These are phyloP conservation scores for Thermochaetoides thermophila DNA, from an alignment of 495 filamentous ascomycete genomes.

Conservation along the genomic window DNA sequence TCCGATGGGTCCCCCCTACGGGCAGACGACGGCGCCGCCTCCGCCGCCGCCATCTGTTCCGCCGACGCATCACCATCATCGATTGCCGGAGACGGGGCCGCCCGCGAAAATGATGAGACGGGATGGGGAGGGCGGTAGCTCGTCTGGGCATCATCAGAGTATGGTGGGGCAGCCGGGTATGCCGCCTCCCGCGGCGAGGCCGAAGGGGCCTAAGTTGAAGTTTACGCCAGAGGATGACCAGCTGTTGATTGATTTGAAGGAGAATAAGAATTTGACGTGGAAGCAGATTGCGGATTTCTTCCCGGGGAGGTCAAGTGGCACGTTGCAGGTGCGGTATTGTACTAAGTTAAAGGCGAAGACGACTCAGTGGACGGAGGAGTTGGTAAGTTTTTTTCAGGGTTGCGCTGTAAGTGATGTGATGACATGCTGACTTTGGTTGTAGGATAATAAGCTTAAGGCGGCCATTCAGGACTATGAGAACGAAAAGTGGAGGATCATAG, in stretches of 20 bases:
- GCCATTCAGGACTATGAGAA: conserved; percentile 80
- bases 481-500: conserved; percentile 77
- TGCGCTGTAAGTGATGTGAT: background rate
- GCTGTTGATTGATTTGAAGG: conserved; percentile 73
- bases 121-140: conserved; percentile 31
- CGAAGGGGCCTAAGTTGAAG: conserved; percentile 72
- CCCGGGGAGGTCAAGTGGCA: conserved; percentile 73
- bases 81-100: conserved; percentile 49
- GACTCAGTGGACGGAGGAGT: conserved; percentile 83
- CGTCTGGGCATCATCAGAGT: conserved; percentile 42
- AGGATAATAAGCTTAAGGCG: conserved; percentile 65
- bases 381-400: conserved; percentile 39
- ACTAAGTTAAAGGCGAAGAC: conserved; percentile 86
- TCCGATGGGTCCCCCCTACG: conserved; percentile 30
- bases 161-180: conserved; percentile 72
- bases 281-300: conserved; percentile 94
- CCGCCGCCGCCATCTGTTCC: conserved; percentile 17
- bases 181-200: conserved; percentile 60
- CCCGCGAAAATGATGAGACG: conserved; percentile 40
- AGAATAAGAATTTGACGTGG: conserved; percentile 85
- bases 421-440: conserved; percentile 9
- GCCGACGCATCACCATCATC: conserved; percentile 58
- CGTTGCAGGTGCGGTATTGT: conserved; percentile 84
- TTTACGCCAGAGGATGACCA: conserved; percentile 83
- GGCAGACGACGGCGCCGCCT: too few relatives aligned